phyloP scores from a whole-genome alignment of 192 early-diverging fungal species.

The Coemansia sp. region DNA sequence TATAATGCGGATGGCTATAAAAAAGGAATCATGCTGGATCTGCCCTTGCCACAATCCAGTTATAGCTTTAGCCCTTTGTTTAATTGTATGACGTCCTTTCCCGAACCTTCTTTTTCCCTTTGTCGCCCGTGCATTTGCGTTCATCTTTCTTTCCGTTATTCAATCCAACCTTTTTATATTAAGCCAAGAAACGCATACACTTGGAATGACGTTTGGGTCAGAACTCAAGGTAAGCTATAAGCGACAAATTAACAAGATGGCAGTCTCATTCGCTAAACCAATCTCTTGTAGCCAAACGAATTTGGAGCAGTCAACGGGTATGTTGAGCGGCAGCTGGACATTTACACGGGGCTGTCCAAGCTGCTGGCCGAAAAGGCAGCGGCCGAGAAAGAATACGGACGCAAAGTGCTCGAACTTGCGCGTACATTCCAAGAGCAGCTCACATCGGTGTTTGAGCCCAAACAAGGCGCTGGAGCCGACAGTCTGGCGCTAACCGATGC shows the following conservation, averaged over 20 bases:
- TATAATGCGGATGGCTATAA: no score
- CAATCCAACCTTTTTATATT: no score
- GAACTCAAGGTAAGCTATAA: conserved; percentile 44
- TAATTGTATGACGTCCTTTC: no score
- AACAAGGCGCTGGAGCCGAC: conserved; percentile 15
- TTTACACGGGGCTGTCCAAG: conserved; percentile 30
- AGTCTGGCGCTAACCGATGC: conserved; percentile 39
- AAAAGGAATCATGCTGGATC: no score
- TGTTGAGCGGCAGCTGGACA: conserved; percentile 43
- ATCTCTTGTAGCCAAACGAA: conserved; percentile 43
- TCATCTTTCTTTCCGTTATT: no score
- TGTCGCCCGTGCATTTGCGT: no score
- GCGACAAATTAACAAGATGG: not conserved
- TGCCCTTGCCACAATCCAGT: no score
- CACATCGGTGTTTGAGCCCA: conserved; percentile 10
- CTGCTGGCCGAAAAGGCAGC: conserved; percentile 45
- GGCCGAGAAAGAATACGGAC: conserved; percentile 45
- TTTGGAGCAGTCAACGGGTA: conserved; percentile 51
- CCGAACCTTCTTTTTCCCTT: not conserved
- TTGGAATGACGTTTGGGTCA: conserved; percentile 48
- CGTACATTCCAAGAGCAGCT: conserved; percentile 41
- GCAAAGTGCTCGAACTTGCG: conserved; percentile 34
- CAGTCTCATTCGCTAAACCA: not conserved
- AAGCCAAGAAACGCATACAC: no score
- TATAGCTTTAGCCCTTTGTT: no score